Evolutionary conservation across 768 basidiomycete species (phyloP).

Genomic region (Lactifluus subvellereus): DNA sequence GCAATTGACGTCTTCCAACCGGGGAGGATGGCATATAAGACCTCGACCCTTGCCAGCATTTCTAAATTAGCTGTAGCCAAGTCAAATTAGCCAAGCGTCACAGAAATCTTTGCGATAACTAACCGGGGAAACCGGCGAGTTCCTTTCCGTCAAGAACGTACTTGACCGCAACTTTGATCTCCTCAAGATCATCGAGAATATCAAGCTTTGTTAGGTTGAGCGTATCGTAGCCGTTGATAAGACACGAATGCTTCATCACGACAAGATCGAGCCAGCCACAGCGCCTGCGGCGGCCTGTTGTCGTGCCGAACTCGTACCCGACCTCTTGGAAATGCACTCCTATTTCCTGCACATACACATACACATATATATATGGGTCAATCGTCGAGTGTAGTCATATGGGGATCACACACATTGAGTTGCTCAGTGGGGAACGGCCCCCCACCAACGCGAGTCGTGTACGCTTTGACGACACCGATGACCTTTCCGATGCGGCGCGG

Average conservation of each 20-base stretch:
- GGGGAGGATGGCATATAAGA: conserved; percentile 81
- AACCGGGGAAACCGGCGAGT: conserved; percentile 83
- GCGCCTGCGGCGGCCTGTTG: conserved; percentile 87
- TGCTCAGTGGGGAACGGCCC: conserved; percentile 98
- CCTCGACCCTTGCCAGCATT: conserved; percentile 68
- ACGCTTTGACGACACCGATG: conserved; percentile 95
- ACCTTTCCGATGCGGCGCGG: conserved; percentile 80
- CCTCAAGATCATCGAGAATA: conserved; percentile 73
- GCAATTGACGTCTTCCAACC: conserved; percentile 87
- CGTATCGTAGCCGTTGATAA: conserved; percentile 93
- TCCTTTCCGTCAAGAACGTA: conserved; percentile 76
- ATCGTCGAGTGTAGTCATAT: background rate
- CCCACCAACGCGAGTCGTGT: conserved; percentile 97
- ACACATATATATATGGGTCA: background rate
- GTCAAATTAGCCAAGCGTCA: background rate
- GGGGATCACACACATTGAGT: conserved; percentile 58
- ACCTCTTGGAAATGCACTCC: conserved; percentile 91
- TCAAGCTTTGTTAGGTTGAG: conserved; percentile 97
- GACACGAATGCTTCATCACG: conserved; percentile 83
- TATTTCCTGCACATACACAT: conserved; percentile 45
- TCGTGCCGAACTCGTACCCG: conserved; percentile 86
- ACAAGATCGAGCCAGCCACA: conserved; percentile 98
- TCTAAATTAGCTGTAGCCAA: conserved; percentile 70
- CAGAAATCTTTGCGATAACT: conserved; percentile 26
- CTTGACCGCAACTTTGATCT: conserved; percentile 83